Percentiles rank a stretch among this genome's conserved stretches.
Conservation (phyloP, 306 rosid species). For the Abrus pulchellus region DNA sequence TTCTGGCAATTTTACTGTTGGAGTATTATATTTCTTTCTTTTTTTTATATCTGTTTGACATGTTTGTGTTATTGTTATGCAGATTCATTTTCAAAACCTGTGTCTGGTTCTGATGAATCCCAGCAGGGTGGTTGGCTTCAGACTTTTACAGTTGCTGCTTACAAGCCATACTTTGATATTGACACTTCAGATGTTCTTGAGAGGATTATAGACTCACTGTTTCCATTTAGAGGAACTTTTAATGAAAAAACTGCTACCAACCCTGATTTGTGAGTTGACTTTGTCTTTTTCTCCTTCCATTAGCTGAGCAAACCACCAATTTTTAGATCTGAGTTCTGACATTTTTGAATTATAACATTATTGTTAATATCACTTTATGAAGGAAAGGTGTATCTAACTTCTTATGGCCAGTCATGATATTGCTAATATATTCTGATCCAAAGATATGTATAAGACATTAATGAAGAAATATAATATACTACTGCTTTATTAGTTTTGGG, state of each 20-base stretch:
- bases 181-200: conserved; percentile 90
- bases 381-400: conserved; percentile 2
- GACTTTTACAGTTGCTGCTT: conserved; percentile 70
- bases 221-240: conserved; percentile 91
- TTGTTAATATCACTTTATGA: conserved; percentile 33
- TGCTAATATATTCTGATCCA: conserved; percentile 14
- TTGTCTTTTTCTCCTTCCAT: conserved; percentile 33
- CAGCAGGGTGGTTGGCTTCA: conserved; percentile 88
- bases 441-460: conserved; percentile 22
- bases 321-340: neutral
- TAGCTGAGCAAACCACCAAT: conserved; percentile 22
- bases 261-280: conserved; percentile 88
- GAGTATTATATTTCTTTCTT: neutral
- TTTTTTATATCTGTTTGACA: conserved; percentile 14
- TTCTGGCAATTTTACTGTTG: conserved; percentile 28
- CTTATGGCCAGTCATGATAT: neutral
- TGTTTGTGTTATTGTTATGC: conserved; percentile 45
- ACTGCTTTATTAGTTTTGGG: conserved; percentile 1
- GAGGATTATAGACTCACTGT: conserved; percentile 83
- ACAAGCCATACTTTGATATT: conserved; percentile 86
- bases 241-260: conserved; percentile 82
- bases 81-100: conserved; percentile 95
- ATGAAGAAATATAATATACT: conserved; percentile 20
- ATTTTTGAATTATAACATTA: conserved; percentile 30
- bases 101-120: conserved; percentile 79